phyloP scores from a whole-genome alignment of 139 green algal species.

The Chlamydomonas sphaeroides region DNA sequence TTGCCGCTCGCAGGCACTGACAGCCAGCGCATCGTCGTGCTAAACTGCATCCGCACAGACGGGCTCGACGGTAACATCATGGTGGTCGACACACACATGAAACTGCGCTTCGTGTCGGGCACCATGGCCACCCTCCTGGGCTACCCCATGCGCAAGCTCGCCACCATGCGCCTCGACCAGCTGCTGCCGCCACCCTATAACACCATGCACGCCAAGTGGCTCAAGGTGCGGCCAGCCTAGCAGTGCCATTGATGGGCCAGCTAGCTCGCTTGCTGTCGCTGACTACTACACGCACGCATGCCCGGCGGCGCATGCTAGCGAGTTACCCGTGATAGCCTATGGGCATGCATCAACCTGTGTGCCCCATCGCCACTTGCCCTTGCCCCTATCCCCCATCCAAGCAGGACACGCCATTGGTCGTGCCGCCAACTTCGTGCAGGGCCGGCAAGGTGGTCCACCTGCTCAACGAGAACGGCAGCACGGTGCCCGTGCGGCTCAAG shows the following conservation, averaged over 20 bases:
- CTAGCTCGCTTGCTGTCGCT: neutral
- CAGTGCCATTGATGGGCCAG: too few relatives aligned
- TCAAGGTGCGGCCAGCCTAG: conserved; percentile 36
- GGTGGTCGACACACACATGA: conserved; percentile 42
- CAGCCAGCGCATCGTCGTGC: conserved; percentile 35
- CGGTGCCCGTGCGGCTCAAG: conserved; percentile 36
- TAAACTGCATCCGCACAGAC: conserved; percentile 31
- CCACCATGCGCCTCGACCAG: conserved; percentile 34
- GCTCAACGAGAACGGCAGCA: conserved; percentile 24
- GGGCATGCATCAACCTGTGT: too few relatives aligned
- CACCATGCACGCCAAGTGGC: conserved; percentile 55
- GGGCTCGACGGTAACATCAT: conserved; percentile 35
- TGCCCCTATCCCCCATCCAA: too few relatives aligned
- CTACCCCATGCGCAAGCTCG: conserved; percentile 30
- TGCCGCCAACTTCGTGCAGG: conserved; percentile 41
- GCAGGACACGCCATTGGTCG: conserved; percentile 12
- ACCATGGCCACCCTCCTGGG: conserved; percentile 40
- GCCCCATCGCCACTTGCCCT: neutral
- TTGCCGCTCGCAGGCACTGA: conserved; percentile 44
- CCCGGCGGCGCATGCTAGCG: neutral
- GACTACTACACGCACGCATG: neutral
- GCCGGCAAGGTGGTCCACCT: conserved; percentile 53
- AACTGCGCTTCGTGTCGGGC: conserved; percentile 30
- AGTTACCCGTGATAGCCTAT: neutral
- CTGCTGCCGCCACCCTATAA: conserved; percentile 53